Base-by-base conservation (phyloP, 1,139 yeast genomes). In the Pichia sp. region DNA sequence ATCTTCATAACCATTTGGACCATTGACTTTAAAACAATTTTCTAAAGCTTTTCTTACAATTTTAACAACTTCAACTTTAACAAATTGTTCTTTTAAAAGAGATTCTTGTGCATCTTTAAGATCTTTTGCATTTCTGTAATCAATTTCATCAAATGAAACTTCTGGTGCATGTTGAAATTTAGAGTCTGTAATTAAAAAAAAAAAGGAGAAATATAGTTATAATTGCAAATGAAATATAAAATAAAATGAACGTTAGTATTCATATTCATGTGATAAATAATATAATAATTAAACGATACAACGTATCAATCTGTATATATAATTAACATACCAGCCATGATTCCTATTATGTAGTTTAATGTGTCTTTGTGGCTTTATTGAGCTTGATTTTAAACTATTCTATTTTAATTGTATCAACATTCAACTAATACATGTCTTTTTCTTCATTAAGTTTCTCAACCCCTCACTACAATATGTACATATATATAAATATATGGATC, bases 141-240 rank as follows among this genome's bases (percentile, higher is more conserved):
- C 86, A 55, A 86, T 84, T 58, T 83, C 88, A 68, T 86, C 95
- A 62, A 86, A 86, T 39, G 95, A 86, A 54, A 85, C 92, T 61
- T 79, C 74, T 59, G 83, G 87, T 47, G 87, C 83, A 86, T 66
- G 72, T 34, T 53, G 56, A 41, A 62, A 59, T 39, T 53, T 36
- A 25, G 39, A 36, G 39, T 36, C 50, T 9, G 48, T 28, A 34
- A 35, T 32, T 33, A 33, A 29, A 11, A 7, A 31, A 18, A n/a
- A 0, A 11, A 29, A 8, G 10, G 31, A 5, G 26, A 7, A 7
- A n/a, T 9, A 26, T 27, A 26, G 39, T 36, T 36, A 36, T 29
- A 26, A 37, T 28, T 37, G 6, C 5, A 6, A 8, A 27, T 36
- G 29, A 26, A 27, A 11, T 6, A 9, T 18, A 36, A 26, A 37